These are phyloP conservation scores for Trypanosoma brucei DNA, from an alignment of 208 protist genomes.

Conservation along the genomic window DNA sequence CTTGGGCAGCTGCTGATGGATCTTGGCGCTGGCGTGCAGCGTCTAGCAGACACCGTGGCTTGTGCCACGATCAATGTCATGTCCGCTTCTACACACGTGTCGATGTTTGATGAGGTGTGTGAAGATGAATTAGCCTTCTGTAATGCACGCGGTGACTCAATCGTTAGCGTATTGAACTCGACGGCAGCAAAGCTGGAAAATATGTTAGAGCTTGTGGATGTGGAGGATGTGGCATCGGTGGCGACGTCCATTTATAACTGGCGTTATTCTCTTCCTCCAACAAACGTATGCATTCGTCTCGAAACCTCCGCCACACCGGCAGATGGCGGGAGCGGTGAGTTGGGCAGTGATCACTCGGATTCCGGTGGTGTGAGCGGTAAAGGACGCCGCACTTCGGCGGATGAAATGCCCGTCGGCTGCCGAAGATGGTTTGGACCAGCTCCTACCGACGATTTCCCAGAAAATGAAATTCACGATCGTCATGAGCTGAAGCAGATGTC, in stretches of 20 bases:
- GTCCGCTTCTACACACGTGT: not conserved
- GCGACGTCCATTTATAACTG: conserved; percentile 25
- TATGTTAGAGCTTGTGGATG: conserved; percentile 57
- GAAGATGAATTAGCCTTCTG: not conserved
- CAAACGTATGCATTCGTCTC: conserved; percentile 44
- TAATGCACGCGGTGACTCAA: conserved; percentile 10
- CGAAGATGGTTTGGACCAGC: conserved; percentile 6
- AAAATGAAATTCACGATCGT: conserved; percentile 84
- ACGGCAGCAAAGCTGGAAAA: conserved; percentile 54
- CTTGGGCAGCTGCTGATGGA: conserved; percentile 75
- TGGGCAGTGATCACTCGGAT: not conserved
- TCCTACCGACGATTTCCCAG: conserved; percentile 64
- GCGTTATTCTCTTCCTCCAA: conserved; percentile 29
- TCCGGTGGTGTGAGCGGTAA: not conserved
- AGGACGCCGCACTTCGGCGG: conserved; percentile 13
- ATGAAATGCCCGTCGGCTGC: conserved; percentile 20
- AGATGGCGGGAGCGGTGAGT: conserved; percentile 1
- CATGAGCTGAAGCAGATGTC: conserved; percentile 88
- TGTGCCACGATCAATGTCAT: not conserved
- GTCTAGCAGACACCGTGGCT: conserved; percentile 76
- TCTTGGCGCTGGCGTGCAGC: conserved; percentile 85
- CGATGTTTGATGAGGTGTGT: not conserved
- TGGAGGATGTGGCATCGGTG: conserved; percentile 39
- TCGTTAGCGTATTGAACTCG: conserved; percentile 48
- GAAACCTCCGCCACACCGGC: not conserved